Conservation (phyloP, 768 basidiomycete species). For the Hygrocybe punicea region DNA sequence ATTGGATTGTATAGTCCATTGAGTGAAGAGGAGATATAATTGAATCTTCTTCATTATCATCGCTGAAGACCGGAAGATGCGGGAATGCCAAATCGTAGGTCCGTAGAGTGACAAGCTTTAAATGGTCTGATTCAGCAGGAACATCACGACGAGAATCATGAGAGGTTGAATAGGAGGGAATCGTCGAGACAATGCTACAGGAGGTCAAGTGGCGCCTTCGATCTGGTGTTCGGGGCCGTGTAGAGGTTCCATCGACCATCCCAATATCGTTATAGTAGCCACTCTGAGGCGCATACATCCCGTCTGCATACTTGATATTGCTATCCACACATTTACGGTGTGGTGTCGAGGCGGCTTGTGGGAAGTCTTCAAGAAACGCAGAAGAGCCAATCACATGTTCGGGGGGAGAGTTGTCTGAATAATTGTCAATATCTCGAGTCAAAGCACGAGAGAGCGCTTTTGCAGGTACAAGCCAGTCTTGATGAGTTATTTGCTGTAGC, state of each 20-base stretch:
- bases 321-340: neutral
- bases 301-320: neutral
- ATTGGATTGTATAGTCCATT: neutral
- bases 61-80: neutral
- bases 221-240: neutral
- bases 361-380: neutral
- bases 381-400: neutral
- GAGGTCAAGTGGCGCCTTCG: neutral
- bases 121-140: neutral
- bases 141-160: neutral
- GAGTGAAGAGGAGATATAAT: neutral
- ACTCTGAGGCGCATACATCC: neutral
- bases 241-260: slow-evolving; percentile 1
- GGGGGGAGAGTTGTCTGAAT: neutral
- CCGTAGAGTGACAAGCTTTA: neutral
- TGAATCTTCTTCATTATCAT: slow-evolving; percentile 2
- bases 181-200: neutral
- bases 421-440: neutral
- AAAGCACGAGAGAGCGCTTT: slow-evolving; percentile 3
- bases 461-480: slow-evolving; percentile 9
- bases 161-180: neutral
- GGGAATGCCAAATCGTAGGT: neutral
- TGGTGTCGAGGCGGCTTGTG: slow-evolving; percentile 3
- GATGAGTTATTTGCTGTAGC: neutral
- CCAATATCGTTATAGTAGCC: neutral